Evolutionary conservation across 306 rosid genomes (phyloP).

Genomic region (Argentina anserina): DNA sequence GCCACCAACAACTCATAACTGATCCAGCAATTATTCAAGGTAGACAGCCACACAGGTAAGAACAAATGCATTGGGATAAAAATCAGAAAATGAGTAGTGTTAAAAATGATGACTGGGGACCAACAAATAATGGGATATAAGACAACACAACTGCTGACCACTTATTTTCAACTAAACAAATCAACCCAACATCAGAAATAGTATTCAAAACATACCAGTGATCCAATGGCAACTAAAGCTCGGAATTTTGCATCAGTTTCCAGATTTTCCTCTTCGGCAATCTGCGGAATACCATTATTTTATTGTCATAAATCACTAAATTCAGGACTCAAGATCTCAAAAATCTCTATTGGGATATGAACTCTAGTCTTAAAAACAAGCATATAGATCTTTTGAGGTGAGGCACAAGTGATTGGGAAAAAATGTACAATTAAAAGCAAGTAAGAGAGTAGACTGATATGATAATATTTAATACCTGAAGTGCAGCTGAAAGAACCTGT

Average conservation of each 20-base stretch:
- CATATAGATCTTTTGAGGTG: too few relatives aligned
- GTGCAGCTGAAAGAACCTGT: slow-evolving; percentile 91
- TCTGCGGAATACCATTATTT: slow-evolving; percentile 33
- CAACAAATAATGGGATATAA: too few relatives aligned
- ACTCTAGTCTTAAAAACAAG: background rate
- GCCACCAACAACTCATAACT: background rate
- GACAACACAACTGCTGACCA: background rate
- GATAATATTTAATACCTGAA: slow-evolving; percentile 54
- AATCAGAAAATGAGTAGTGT: too few relatives aligned
- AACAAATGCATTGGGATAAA: too few relatives aligned
- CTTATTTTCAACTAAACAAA: background rate
- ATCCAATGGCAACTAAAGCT: slow-evolving; percentile 90
- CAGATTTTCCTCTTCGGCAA: slow-evolving; percentile 60
- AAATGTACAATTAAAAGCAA: background rate
- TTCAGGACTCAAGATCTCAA: background rate
- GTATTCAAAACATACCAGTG: slow-evolving; percentile 55
- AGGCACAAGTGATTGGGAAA: background rate
- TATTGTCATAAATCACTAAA: background rate
- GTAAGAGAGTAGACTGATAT: slow-evolving; percentile 2
- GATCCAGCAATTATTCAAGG: background rate
- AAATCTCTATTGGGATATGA: too few relatives aligned
- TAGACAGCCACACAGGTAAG: background rate
- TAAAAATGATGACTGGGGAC: too few relatives aligned
- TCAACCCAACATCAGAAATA: background rate
- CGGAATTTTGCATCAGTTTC: slow-evolving; percentile 82